Conservation (phyloP, 1,284 basidiomycete genomes). For the Cutaneotrichosporon spelunceum region DNA sequence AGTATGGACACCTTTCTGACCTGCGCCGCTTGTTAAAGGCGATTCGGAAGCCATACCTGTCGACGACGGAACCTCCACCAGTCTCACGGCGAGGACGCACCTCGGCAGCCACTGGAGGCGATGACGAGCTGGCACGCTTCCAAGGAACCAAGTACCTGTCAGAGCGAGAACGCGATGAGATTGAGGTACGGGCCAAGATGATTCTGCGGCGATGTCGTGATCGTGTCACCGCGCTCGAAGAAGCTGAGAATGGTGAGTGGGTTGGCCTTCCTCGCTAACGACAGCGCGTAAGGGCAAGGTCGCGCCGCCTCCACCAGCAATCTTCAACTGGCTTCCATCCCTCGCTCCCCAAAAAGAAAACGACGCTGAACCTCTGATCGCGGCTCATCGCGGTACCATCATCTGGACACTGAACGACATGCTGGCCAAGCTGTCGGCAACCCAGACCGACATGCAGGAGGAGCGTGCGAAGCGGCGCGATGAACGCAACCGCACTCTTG, state of each 20-base stretch:
- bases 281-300: constrained; percentile 32
- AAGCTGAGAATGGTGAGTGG: constrained; percentile 52
- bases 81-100: constrained; percentile 25
- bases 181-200: constrained; percentile 57
- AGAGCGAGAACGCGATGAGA: constrained; percentile 58
- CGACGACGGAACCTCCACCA: constrained; percentile 37
- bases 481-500: constrained; percentile 44
- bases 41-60: constrained; percentile 50
- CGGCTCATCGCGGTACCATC: constrained; percentile 55
- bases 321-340: constrained; percentile 46
- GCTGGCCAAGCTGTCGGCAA: constrained; percentile 52
- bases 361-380: constrained; percentile 43
- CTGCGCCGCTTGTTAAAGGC: constrained; percentile 36
- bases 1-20: constrained; percentile 46
- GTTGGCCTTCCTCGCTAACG: not conserved
- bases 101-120: not conserved
- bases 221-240: constrained; percentile 54
- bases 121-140: constrained; percentile 36
- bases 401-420: constrained; percentile 55
- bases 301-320: constrained; percentile 22
- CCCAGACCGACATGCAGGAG: constrained; percentile 56
- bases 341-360: constrained; percentile 37
- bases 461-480: constrained; percentile 50
- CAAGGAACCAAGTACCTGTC: constrained; percentile 53
- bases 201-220: constrained; percentile 56